These are phyloP conservation scores for Sarocladium brachiariae DNA, from an alignment of 2,329 filamentous ascomycete genomes.

Conservation along the genomic window DNA sequence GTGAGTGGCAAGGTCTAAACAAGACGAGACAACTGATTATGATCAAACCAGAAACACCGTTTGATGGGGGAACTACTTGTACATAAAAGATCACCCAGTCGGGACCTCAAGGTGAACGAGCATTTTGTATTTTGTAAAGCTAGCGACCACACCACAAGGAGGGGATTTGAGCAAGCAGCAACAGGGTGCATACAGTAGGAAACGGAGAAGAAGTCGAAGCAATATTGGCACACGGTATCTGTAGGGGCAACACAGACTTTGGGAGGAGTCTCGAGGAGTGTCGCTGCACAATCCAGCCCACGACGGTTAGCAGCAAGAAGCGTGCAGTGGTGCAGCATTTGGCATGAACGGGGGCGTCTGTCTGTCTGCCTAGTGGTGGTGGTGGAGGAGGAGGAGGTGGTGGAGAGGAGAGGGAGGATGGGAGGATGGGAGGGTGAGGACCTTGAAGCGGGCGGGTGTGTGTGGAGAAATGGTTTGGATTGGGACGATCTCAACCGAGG, in stretches of 20 bases:
- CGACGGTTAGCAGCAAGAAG: neutral
- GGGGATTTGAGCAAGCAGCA: no score
- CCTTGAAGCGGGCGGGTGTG: constrained; percentile 3
- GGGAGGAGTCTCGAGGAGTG: no score
- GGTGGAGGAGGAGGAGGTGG: neutral
- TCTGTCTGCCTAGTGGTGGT: neutral
- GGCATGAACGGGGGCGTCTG: constrained; percentile 3
- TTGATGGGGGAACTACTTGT: no score
- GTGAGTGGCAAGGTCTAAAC: neutral
- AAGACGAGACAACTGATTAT: no score
- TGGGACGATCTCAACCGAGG: constrained; percentile 4
- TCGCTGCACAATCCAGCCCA: no score
- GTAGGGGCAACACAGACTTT: no score
- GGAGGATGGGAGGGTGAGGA: neutral
- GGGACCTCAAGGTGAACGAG: no score
- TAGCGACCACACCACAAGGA: no score
- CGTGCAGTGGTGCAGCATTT: neutral
- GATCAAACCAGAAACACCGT: no score
- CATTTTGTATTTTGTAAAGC: no score
- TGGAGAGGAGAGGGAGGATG: neutral
- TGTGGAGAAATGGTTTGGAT: constrained; percentile 8
- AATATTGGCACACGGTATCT: neutral
- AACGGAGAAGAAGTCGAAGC: neutral
- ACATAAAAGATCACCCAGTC: no score
- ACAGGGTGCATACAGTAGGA: no score